Percentiles rank a stretch among this genome's conserved stretches.
Conservation (phyloP, 78 protist species). For the Bodo saltans region DNA sequence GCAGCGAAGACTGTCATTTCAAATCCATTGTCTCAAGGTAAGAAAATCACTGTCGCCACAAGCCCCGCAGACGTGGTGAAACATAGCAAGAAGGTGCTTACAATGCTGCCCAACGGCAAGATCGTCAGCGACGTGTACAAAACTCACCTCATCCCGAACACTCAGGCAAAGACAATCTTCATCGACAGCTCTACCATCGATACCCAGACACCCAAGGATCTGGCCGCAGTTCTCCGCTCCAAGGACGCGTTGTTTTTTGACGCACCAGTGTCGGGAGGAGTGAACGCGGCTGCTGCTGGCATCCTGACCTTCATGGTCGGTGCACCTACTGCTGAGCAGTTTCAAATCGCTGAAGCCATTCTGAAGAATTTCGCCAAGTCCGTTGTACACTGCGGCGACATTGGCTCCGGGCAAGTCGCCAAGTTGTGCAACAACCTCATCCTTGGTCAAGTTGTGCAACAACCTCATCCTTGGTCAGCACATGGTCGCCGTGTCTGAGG, state of each 20-base stretch:
- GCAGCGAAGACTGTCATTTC: not conserved
- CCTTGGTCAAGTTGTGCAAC: slow-evolving; percentile 83
- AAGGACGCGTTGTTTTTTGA: slow-evolving; percentile 47
- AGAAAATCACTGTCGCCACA: slow-evolving; percentile 6
- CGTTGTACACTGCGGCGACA: slow-evolving; percentile 69
- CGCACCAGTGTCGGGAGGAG: slow-evolving; percentile 86
- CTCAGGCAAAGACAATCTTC: slow-evolving; percentile 34
- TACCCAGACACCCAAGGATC: slow-evolving; percentile 51
- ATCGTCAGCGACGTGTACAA: slow-evolving; percentile 67
- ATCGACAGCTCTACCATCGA: slow-evolving; percentile 80
- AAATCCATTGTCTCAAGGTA: not conserved
- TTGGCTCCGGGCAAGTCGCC: slow-evolving; percentile 56
- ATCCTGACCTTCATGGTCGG: slow-evolving; percentile 91
- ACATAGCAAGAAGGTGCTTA: slow-evolving; percentile 53
- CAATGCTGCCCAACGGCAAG: slow-evolving; percentile 80
- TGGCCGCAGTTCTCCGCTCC: not conserved
- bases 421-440: slow-evolving; percentile 85
- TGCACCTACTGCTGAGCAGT: slow-evolving; percentile 15
- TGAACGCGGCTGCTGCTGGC: slow-evolving; percentile 78
- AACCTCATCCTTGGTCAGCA: slow-evolving; percentile 75
- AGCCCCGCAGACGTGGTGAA: slow-evolving; percentile 31
- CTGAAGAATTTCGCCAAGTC: slow-evolving; percentile 76
- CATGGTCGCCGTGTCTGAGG: slow-evolving; percentile 83
- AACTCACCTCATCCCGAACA: slow-evolving; percentile 12
- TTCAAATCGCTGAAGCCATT: slow-evolving; percentile 50